These are phyloP conservation scores for Xylaria sp. DNA, from an alignment of 2,329 filamentous ascomycete genomes.

Conservation along the genomic window DNA sequence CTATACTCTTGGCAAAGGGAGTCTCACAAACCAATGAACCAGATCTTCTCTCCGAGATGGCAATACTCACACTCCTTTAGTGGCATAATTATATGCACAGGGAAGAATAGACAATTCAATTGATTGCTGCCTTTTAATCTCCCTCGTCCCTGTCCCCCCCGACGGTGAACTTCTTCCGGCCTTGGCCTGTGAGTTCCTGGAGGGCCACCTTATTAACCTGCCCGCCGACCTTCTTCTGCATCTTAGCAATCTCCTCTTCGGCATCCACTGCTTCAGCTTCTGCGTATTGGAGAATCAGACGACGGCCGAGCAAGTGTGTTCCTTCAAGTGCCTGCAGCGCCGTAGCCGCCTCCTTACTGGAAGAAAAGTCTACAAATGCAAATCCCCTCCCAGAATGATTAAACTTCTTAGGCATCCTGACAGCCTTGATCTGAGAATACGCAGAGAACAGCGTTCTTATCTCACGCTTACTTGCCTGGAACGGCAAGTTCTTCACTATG, in stretches of 20 bases:
- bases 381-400: constrained; percentile 90
- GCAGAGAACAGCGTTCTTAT: constrained; percentile 88
- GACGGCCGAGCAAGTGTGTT: constrained; percentile 91
- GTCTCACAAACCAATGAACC: constrained; percentile 42
- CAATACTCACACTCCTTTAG: constrained; percentile 43
- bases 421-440: constrained; percentile 83
- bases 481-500: constrained; percentile 97
- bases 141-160: constrained; percentile 73
- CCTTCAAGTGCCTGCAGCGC: constrained; percentile 91
- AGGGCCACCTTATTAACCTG: constrained; percentile 92
- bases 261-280: constrained; percentile 88
- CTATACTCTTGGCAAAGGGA: constrained; percentile 41
- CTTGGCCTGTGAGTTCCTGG: constrained; percentile 84
- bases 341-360: constrained; percentile 86
- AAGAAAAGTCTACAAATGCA: constrained; percentile 96
- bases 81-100: constrained; percentile 44
- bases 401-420: constrained; percentile 95
- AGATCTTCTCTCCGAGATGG: constrained; percentile 42
- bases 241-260: constrained; percentile 95
- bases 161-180: constrained; percentile 89
- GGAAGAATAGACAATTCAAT: constrained; percentile 45
- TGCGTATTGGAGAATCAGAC: constrained; percentile 90
- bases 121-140: constrained; percentile 49
- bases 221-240: constrained; percentile 93
- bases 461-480: constrained; percentile 94